Percentiles rank a stretch among this genome's conserved stretches.
These are phyloP conservation scores for Artemisia tridentata DNA, from an alignment of 129 eudicot genomes.

Conservation along the genomic window DNA sequence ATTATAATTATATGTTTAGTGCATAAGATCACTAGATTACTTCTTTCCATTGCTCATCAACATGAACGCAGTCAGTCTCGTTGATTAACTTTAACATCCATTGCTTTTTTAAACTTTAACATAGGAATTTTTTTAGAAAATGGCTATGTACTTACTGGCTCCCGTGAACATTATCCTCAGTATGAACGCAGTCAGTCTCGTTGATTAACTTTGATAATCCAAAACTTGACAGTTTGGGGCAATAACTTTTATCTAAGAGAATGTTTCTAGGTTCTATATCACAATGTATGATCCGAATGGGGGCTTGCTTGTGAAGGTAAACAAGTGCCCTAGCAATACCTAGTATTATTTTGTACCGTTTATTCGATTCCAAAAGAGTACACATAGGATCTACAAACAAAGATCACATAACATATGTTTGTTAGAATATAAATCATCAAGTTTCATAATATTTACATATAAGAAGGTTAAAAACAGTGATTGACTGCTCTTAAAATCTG, in stretches of 20 bases:
- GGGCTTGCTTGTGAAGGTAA: conserved; percentile 26
- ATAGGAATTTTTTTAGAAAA: too few relatives aligned
- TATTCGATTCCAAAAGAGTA: conserved; percentile 21
- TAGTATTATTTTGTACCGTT: conserved; percentile 7
- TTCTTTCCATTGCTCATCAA: not conserved
- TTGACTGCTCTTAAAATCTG: too few relatives aligned
- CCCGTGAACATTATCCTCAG: not conserved
- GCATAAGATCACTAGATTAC: not conserved
- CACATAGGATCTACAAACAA: not conserved
- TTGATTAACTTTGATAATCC: not conserved
- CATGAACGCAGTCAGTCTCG: too few relatives aligned
- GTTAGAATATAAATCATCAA: too few relatives aligned
- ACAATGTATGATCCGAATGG: conserved; percentile 17
- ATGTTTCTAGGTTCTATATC: conserved; percentile 12
- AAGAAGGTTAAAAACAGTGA: not conserved
- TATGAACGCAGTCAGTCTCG: not conserved
- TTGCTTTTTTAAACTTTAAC: not conserved
- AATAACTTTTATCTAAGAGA: conserved; percentile 9
- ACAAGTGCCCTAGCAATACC: conserved; percentile 22
- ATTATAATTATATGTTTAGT: too few relatives aligned
- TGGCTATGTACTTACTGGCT: not conserved
- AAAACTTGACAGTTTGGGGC: conserved; percentile 32
- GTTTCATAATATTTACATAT: not conserved
- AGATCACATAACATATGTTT: too few relatives aligned
- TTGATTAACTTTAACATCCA: too few relatives aligned